A percentile compares a stretch with the other conserved stretches of the same genome.
These are phyloP conservation scores for Asclepias syriaca DNA, from an alignment of 257 asterid species.

Conservation along the genomic window DNA sequence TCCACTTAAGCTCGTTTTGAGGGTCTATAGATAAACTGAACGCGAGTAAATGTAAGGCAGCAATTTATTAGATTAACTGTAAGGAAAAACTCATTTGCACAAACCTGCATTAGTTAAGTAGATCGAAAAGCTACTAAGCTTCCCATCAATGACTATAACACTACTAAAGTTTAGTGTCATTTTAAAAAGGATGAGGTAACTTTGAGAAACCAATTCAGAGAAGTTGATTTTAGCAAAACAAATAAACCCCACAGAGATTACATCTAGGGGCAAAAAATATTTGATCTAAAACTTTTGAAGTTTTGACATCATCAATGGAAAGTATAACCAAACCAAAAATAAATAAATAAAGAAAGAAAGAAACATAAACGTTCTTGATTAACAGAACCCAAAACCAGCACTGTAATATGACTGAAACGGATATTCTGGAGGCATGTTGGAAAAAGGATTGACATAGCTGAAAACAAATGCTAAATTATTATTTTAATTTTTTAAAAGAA, in stretches of 20 bases:
- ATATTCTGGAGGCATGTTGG: too few species aligned
- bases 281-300: background rate
- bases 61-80: background rate
- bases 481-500: too few species aligned
- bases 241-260: background rate
- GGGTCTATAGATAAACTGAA: constrained; percentile 45
- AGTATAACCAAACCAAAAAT: background rate
- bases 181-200: background rate
- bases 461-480: too few species aligned
- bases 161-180: background rate
- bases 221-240: background rate
- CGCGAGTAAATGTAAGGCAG: background rate
- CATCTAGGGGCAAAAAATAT: background rate
- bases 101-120: background rate
- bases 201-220: background rate
- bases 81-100: background rate
- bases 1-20: constrained; percentile 75
- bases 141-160: background rate
- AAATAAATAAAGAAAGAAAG: background rate
- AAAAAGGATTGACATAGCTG: too few species aligned
- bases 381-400: too few species aligned
- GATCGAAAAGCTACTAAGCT: background rate
- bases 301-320: background rate
- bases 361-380: too few species aligned
- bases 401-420: too few species aligned